These are phyloP conservation scores for Ceratorhiza oryzae-sativae DNA, from an alignment of 1,284 basidiomycete species.

Conservation along the genomic window DNA sequence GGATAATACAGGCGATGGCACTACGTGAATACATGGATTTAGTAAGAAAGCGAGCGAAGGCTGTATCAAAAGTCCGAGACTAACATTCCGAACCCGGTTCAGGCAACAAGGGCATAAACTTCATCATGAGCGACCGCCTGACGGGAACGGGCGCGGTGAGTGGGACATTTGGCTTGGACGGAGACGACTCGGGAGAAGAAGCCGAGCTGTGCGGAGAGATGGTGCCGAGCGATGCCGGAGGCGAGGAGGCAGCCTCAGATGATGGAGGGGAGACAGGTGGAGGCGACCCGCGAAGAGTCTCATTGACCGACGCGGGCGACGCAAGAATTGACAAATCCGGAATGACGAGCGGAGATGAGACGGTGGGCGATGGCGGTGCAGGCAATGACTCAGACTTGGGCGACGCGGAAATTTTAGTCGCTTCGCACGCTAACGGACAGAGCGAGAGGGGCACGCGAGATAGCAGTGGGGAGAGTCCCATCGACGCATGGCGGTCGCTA, in stretches of 20 bases:
- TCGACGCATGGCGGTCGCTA: slow-evolving; percentile 29
- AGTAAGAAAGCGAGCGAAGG: background rate
- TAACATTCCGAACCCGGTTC: slow-evolving; percentile 36
- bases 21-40: slow-evolving; percentile 30
- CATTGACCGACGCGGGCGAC: slow-evolving; percentile 8
- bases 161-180: background rate
- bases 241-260: slow-evolving; percentile 1
- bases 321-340: slow-evolving; percentile 31
- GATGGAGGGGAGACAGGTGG: background rate
- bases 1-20: slow-evolving; percentile 23
- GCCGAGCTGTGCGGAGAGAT: slow-evolving; percentile 9
- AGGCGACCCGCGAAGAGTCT: background rate
- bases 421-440: slow-evolving; percentile 12
- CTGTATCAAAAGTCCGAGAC: slow-evolving; percentile 18
- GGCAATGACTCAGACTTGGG: background rate
- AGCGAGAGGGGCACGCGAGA: slow-evolving; percentile 27
- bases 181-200: slow-evolving; percentile 20
- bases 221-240: slow-evolving; percentile 18
- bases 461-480: slow-evolving; percentile 24
- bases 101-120: slow-evolving; percentile 16
- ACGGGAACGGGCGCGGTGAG: slow-evolving; percentile 21
- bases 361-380: background rate
- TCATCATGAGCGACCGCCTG: slow-evolving; percentile 26
- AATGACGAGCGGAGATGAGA: slow-evolving; percentile 16
- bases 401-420: slow-evolving; percentile 7